These are phyloP conservation scores for Austroboletus eburneus DNA, from an alignment of 768 basidiomycete genomes.

Conservation along the genomic window DNA sequence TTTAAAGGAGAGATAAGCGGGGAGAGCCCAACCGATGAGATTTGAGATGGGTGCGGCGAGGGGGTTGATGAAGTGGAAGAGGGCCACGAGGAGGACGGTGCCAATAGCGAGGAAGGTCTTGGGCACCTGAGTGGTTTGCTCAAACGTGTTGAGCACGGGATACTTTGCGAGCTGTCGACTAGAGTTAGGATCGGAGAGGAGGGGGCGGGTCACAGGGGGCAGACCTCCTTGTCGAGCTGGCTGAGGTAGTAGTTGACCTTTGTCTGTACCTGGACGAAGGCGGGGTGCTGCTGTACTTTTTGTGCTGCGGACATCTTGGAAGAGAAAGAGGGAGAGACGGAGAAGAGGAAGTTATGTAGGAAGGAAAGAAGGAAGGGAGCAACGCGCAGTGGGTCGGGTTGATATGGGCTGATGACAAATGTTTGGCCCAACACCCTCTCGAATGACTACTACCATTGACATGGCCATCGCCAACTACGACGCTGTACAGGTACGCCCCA, in stretches of 20 bases:
- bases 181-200: neutral
- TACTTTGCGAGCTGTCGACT: conserved; percentile 73
- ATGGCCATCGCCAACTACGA: conserved; percentile 63
- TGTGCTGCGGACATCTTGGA: conserved; percentile 72
- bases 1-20: conserved; percentile 92
- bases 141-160: conserved; percentile 75
- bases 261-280: conserved; percentile 77
- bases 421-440: too few species aligned
- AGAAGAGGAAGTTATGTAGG: conserved; percentile 20
- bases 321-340: conserved; percentile 5
- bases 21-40: conserved; percentile 90
- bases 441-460: conserved; percentile 3
- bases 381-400: conserved; percentile 22
- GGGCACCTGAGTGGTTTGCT: conserved; percentile 88
- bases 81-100: conserved; percentile 55
- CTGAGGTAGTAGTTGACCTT: conserved; percentile 76
- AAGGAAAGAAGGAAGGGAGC: conserved; percentile 18
- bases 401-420: conserved; percentile 57
- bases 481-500: conserved; percentile 45
- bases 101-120: conserved; percentile 89
- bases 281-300: conserved; percentile 85
- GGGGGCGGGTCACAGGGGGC: conserved; percentile 17
- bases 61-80: conserved; percentile 84
- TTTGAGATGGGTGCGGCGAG: conserved; percentile 92
- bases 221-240: conserved; percentile 96